Evolutionary conservation across 805 yeast genomes (phyloP).

Genomic region (Pichia thaimueangensis): DNA sequence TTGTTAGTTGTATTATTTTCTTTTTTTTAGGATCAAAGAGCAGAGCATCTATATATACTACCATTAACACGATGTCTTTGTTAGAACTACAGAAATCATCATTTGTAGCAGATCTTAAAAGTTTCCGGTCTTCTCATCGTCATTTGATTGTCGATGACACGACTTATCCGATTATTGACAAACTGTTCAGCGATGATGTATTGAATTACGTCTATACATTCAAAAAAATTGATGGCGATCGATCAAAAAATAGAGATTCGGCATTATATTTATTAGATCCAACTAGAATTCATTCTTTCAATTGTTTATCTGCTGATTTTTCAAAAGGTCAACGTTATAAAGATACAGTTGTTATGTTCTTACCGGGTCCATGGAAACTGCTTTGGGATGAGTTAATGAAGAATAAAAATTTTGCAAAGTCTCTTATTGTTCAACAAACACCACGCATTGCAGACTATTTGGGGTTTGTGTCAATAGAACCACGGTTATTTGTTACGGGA

Average conservation of each 20-base stretch:
- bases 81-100: conserved; percentile 24
- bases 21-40: too few relatives aligned
- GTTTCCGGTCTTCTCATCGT: conserved; percentile 19
- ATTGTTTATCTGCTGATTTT: conserved; percentile 75
- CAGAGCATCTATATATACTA: too few relatives aligned
- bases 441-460: conserved; percentile 33
- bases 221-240: conserved; percentile 25
- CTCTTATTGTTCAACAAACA: not conserved
- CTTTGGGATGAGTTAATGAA: conserved; percentile 19
- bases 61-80: conserved; percentile 25
- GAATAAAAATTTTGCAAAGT: conserved; percentile 8
- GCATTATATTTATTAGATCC: conserved; percentile 80
- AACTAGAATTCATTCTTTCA: conserved; percentile 48
- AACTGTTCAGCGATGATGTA: conserved; percentile 24
- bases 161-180: conserved; percentile 22
- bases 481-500: conserved; percentile 65
- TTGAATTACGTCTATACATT: conserved; percentile 28
- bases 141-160: conserved; percentile 28
- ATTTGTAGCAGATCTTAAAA: conserved; percentile 12
- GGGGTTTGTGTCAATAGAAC: conserved; percentile 59
- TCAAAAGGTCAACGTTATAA: conserved; percentile 64
- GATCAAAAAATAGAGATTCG: conserved; percentile 36
- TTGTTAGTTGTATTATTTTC: too few relatives aligned
- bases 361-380: conserved; percentile 45
- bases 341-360: conserved; percentile 58